phyloP scores from a whole-genome alignment of 1,284 basidiomycete genomes.

The Sporisorium sorghi region DNA sequence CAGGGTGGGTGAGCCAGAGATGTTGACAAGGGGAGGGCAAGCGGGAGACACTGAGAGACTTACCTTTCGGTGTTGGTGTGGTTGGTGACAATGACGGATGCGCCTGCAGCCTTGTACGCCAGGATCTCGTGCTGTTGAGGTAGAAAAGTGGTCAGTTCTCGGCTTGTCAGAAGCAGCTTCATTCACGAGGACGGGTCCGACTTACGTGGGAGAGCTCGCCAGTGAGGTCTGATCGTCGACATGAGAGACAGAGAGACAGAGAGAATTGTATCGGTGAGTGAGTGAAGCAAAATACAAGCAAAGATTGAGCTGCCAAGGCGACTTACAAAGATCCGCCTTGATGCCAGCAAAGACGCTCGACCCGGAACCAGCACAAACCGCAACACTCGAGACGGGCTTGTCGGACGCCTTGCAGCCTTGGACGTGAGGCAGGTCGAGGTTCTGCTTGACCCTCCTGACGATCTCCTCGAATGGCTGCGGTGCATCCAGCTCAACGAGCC shows the following conservation, averaged over 20 bases:
- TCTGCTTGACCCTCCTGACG: conserved; percentile 47
- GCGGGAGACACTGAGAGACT: conserved; percentile 1
- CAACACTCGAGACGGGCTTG: conserved; percentile 49
- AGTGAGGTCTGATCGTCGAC: conserved; percentile 49
- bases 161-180: neutral
- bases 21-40: neutral
- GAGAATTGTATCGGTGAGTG: neutral
- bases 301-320: neutral
- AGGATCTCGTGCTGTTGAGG: conserved; percentile 63
- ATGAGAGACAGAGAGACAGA: neutral
- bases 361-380: conserved; percentile 66
- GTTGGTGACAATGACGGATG: conserved; percentile 63
- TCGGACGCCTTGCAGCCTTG: conserved; percentile 41
- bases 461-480: conserved; percentile 37
- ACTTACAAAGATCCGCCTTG: conserved; percentile 60
- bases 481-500: conserved; percentile 31
- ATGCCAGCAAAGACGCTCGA: conserved; percentile 51
- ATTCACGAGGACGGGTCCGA: neutral
- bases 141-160: neutral
- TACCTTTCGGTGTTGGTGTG: conserved; percentile 66
- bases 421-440: conserved; percentile 35
- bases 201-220: conserved; percentile 63
- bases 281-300: neutral
- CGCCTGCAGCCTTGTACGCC: conserved; percentile 59
- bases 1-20: neutral